A percentile compares a stretch with the other conserved stretches of the same genome.
phyloP scores from a whole-genome alignment of 805 yeast genomes.

The Torulaspora indica region DNA sequence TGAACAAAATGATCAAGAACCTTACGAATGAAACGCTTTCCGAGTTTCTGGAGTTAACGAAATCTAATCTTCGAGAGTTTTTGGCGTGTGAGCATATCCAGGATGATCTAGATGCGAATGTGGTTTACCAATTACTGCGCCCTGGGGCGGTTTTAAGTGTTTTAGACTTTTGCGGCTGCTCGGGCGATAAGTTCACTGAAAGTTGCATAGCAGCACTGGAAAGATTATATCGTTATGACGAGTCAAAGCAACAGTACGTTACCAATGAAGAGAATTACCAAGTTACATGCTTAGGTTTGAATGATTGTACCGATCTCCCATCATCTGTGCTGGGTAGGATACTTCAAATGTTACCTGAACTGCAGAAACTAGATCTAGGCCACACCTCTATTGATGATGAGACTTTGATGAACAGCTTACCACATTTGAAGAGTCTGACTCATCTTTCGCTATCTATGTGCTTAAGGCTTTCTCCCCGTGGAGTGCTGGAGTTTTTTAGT shows the following conservation, averaged over 20 bases:
- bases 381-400: constrained; percentile 73
- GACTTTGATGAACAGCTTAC: constrained; percentile 49
- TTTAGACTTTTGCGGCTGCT: constrained; percentile 85
- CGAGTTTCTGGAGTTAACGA: constrained; percentile 53
- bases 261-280: constrained; percentile 31
- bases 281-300: constrained; percentile 56
- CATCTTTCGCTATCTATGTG: constrained; percentile 68
- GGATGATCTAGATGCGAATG: constrained; percentile 63
- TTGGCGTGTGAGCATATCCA: constrained; percentile 82
- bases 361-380: constrained; percentile 69
- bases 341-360: constrained; percentile 51
- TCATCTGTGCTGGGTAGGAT: constrained; percentile 43
- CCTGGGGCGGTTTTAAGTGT: constrained; percentile 49
- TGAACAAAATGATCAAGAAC: constrained; percentile 90
- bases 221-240: constrained; percentile 23
- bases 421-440: constrained; percentile 55
- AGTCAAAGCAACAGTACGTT: constrained; percentile 8
- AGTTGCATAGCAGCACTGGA: constrained; percentile 46
- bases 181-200: constrained; percentile 55
- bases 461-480: constrained; percentile 65
- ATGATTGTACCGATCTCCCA: constrained; percentile 80
- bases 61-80: constrained; percentile 68
- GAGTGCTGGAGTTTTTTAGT: constrained; percentile 61
- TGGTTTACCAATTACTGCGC: constrained; percentile 28
- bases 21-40: constrained; percentile 70